Evolutionary conservation across 441 rosid genomes (phyloP).

Genomic region (Populus hybrid): DNA sequence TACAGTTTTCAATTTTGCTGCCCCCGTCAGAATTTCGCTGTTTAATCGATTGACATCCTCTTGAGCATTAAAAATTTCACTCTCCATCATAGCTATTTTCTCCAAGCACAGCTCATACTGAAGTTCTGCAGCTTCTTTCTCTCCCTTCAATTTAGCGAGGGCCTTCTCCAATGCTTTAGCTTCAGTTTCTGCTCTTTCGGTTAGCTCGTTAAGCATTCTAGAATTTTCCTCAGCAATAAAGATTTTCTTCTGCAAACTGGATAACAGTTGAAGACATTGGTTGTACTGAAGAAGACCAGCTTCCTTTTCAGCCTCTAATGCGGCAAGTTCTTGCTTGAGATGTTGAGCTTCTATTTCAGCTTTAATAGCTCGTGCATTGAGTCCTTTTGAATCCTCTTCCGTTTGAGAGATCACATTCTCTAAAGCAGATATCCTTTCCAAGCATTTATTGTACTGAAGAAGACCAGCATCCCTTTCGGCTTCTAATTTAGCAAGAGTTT

Average conservation of each 20-base stretch:
- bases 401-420: slow-evolving; percentile 49
- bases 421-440: slow-evolving; percentile 59
- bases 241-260: slow-evolving; percentile 58
- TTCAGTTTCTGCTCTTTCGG: slow-evolving; percentile 63
- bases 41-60: slow-evolving; percentile 57
- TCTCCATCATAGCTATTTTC: slow-evolving; percentile 61
- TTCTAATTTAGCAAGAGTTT: slow-evolving; percentile 56
- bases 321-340: slow-evolving; percentile 59
- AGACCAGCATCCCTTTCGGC: slow-evolving; percentile 54
- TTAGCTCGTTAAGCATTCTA: slow-evolving; percentile 44
- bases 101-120: slow-evolving; percentile 63
- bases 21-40: slow-evolving; percentile 55
- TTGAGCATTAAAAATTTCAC: slow-evolving; percentile 54
- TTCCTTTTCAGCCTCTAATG: slow-evolving; percentile 65
- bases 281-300: slow-evolving; percentile 64
- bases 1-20: slow-evolving; percentile 53
- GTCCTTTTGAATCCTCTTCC: slow-evolving; percentile 55
- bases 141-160: slow-evolving; percentile 56
- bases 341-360: slow-evolving; percentile 66
- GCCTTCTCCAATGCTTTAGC: slow-evolving; percentile 50
- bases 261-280: slow-evolving; percentile 66
- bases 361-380: slow-evolving; percentile 51
- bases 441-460: slow-evolving; percentile 62
- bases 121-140: slow-evolving; percentile 58
- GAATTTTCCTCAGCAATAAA: slow-evolving; percentile 54